These are phyloP conservation scores for Passalora sequoiae DNA, from an alignment of 2,329 filamentous ascomycete species.

Conservation along the genomic window DNA sequence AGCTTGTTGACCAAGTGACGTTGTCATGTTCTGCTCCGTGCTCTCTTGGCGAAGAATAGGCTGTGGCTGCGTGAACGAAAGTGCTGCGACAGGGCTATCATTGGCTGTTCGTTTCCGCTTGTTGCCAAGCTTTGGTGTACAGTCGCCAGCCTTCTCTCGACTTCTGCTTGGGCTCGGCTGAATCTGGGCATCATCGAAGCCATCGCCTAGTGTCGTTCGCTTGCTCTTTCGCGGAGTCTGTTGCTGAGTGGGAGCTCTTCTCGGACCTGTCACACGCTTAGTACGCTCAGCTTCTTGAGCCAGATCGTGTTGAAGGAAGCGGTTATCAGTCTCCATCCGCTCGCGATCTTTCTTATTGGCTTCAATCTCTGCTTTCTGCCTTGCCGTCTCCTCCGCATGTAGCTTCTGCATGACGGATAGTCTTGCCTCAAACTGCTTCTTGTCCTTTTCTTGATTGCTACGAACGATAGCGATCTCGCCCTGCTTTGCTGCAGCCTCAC, in stretches of 20 bases:
- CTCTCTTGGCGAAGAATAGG: constrained; percentile 20
- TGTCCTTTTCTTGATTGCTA: constrained; percentile 59
- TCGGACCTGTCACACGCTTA: constrained; percentile 41
- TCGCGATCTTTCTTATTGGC: constrained; percentile 60
- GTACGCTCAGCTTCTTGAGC: constrained; percentile 54
- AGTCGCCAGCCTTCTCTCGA: constrained; percentile 46
- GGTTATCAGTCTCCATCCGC: constrained; percentile 61
- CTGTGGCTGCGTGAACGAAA: constrained; percentile 28
- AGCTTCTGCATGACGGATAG: constrained; percentile 58
- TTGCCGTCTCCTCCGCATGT: constrained; percentile 59
- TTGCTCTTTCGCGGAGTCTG: constrained; percentile 28
- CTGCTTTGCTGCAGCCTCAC: constrained; percentile 56
- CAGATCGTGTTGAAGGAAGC: constrained; percentile 68
- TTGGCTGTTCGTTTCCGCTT: constrained; percentile 64
- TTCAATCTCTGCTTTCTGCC: constrained; percentile 60
- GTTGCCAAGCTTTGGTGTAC: constrained; percentile 56
- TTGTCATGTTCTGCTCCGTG: constrained; percentile 14
- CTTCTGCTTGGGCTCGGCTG: constrained; percentile 35
- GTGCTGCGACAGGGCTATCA: constrained; percentile 61
- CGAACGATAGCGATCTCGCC: constrained; percentile 74
- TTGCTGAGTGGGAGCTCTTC: constrained; percentile 12
- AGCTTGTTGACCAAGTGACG: constrained; percentile 9
- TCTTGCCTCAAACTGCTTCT: constrained; percentile 59
- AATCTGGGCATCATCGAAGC: constrained; percentile 67
- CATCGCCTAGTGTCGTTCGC: constrained; percentile 51